These are phyloP conservation scores for Candolleomyces efflorescens DNA, from an alignment of 768 basidiomycete species.

Conservation along the genomic window DNA sequence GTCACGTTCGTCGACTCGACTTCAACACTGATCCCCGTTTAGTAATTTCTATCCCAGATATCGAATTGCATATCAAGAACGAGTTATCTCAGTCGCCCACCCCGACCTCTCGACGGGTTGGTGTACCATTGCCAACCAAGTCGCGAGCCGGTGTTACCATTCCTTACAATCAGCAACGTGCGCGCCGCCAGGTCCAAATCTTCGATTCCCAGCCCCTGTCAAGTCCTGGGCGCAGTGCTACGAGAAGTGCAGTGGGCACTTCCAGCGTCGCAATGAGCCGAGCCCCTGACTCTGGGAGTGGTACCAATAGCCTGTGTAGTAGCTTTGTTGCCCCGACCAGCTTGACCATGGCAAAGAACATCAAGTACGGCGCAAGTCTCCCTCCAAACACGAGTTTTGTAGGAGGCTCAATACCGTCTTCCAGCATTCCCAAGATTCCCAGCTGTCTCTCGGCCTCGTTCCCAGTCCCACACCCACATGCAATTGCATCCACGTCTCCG, in stretches of 20 bases:
- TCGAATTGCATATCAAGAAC: constrained; percentile 66
- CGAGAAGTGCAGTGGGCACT: constrained; percentile 24
- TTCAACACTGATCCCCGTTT: constrained; percentile 23
- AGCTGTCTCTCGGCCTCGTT: constrained; percentile 31
- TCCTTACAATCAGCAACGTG: constrained; percentile 45
- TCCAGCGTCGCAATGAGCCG: constrained; percentile 25
- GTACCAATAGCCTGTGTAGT: constrained; percentile 33
- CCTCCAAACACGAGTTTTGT: constrained; percentile 15
- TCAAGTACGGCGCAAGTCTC: constrained; percentile 16
- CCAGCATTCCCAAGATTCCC: constrained; percentile 37
- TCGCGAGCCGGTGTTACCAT: constrained; percentile 59
- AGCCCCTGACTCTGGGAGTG: constrained; percentile 28
- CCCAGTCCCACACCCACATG: neutral
- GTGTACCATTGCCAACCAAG: constrained; percentile 68
- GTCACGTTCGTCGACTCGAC: neutral
- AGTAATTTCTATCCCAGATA: constrained; percentile 84
- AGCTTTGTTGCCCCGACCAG: constrained; percentile 42
- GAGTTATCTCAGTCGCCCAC: constrained; percentile 66
- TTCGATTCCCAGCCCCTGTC: constrained; percentile 78
- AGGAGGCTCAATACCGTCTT: constrained; percentile 29
- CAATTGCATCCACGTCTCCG: constrained; percentile 3
- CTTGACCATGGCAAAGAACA: constrained; percentile 27
- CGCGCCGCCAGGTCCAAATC: constrained; percentile 71
- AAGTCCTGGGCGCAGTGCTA: constrained; percentile 44
- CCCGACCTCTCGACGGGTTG: constrained; percentile 77